phyloP scores from a whole-genome alignment of 2,329 filamentous ascomycete species.

The Ilyonectria mors-panacis region DNA sequence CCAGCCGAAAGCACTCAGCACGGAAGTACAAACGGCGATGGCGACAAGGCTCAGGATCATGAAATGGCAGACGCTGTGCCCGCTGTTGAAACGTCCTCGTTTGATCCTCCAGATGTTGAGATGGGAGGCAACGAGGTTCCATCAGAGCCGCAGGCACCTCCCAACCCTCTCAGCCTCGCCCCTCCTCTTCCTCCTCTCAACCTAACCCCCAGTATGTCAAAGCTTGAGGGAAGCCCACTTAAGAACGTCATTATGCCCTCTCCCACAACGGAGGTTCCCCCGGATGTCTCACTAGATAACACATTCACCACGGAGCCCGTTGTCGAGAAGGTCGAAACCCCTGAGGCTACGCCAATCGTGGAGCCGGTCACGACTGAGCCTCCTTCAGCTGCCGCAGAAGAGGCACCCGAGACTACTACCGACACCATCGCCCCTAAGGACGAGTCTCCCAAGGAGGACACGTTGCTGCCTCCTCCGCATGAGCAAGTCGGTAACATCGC shows the following conservation, averaged over 20 bases:
- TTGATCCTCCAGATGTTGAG: slow-evolving; percentile 42
- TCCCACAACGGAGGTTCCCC: slow-evolving; percentile 55
- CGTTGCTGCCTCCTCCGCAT: slow-evolving; percentile 54
- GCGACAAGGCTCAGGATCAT: slow-evolving; percentile 52
- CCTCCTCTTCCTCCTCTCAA: slow-evolving; percentile 50
- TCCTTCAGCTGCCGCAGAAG: slow-evolving; percentile 50
- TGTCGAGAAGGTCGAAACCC: slow-evolving; percentile 12
- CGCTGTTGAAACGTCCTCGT: slow-evolving; percentile 42
- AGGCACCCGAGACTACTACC: slow-evolving; percentile 46
- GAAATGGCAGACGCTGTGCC: slow-evolving; percentile 56
- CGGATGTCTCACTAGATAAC: slow-evolving; percentile 27
- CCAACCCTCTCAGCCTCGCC: slow-evolving; percentile 51
- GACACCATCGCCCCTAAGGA: slow-evolving; percentile 48
- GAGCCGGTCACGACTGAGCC: slow-evolving; percentile 47
- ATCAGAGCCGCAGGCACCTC: slow-evolving; percentile 41
- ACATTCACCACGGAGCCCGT: slow-evolving; percentile 18
- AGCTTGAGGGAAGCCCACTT: slow-evolving; percentile 65
- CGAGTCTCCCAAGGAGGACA: slow-evolving; percentile 36
- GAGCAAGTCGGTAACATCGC: slow-evolving; percentile 60
- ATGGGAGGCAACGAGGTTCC: slow-evolving; percentile 46
- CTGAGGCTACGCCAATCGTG: neutral
- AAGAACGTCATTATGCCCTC: slow-evolving; percentile 67
- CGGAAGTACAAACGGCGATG: slow-evolving; percentile 50
- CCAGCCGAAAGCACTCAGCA: slow-evolving; percentile 45
- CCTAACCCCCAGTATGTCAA: slow-evolving; percentile 50